Base-by-base conservation (phyloP, 1,139 yeast genomes). In the Nakaseomyces sp. region DNA sequence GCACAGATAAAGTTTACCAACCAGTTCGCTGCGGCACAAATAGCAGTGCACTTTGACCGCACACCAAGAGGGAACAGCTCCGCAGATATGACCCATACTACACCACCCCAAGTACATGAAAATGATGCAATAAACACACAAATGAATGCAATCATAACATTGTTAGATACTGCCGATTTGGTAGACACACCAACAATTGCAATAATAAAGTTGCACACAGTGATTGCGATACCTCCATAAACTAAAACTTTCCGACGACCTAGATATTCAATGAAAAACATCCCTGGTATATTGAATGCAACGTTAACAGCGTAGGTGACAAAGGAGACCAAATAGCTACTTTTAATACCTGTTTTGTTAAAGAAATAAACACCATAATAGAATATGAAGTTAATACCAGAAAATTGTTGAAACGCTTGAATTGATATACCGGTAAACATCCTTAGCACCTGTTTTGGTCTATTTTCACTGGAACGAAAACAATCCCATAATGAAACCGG, bases 91-190 rank as follows among this genome's bases (percentile, higher is more conserved):
- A 82, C 82, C 76, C 79, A 87, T 38, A 81, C 84, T 51, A 81
- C 79, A 50, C 95, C 94, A 46, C 91, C 95, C 94, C 95, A 85
- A 6, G 94, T 79, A 32, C 83, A 74, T 30, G 95, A 91, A 61
- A 85, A 86, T 61, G 78, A 78, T 64, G 82, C 81, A 51, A 87
- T 83, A 69, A 78, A 87, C 49, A 83, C 62, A 64, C 91, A 82
- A 25, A 89, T 78, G 55, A 86, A 75, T 56, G 83, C 79, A 62
- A 86, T 81, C 86, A 78, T 74, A 39, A 83, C 83, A 57, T 79
- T 71, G 54, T 86, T 88, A 25, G 82, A 71, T 44, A 64, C 57
- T 2, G 66, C 63, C 15, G 79, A 68, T 31, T 67, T 47, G 1
- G 77, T 68, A 8, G 77, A 69, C 13, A 73, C 74, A 30, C 89